A percentile compares a stretch with the other conserved stretches of the same genome.
Conservation (phyloP, 2,329 filamentous ascomycete species). For the Fusarium sp. region DNA sequence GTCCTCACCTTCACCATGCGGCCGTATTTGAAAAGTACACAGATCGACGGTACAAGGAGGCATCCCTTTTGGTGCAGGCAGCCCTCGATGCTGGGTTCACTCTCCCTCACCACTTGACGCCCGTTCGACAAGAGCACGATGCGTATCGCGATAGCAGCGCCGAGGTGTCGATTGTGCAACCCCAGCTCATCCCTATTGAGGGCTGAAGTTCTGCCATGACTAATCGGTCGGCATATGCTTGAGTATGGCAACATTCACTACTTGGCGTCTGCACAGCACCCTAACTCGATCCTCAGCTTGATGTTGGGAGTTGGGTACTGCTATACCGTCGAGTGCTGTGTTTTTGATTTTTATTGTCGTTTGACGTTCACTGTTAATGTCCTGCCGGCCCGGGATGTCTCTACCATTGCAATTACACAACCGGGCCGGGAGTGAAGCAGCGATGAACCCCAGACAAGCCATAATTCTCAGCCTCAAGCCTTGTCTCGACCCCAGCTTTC, state of each 20-base stretch:
- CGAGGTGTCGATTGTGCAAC: constrained; percentile 50
- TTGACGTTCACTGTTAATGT: constrained; percentile 23
- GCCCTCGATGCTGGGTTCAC: constrained; percentile 76
- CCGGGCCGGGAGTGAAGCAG: constrained; percentile 38
- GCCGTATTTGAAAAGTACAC: constrained; percentile 95
- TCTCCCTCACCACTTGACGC: constrained; percentile 61
- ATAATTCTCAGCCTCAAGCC: constrained; percentile 15
- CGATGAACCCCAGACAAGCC: constrained; percentile 18
- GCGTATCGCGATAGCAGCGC: constrained; percentile 42
- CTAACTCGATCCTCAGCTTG: constrained; percentile 13
- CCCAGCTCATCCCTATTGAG: constrained; percentile 53
- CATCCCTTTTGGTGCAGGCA: constrained; percentile 83
- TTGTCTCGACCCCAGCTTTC: constrained; percentile 13
- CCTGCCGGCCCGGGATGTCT: constrained; percentile 24
- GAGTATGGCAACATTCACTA: constrained; percentile 11
- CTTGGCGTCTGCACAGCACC: constrained; percentile 26
- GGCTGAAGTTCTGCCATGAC: constrained; percentile 41
- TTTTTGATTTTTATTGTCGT: constrained; percentile 22
- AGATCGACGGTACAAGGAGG: constrained; percentile 88
- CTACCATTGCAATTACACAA: constrained; percentile 4
- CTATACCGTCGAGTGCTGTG: constrained; percentile 15
- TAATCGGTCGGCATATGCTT: constrained; percentile 11
- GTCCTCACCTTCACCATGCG: constrained; percentile 83
- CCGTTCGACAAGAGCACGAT: constrained; percentile 53
- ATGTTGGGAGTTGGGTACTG: constrained; percentile 3